phyloP scores from a whole-genome alignment of 2,329 filamentous ascomycete species.

The Clonostachys solani region DNA sequence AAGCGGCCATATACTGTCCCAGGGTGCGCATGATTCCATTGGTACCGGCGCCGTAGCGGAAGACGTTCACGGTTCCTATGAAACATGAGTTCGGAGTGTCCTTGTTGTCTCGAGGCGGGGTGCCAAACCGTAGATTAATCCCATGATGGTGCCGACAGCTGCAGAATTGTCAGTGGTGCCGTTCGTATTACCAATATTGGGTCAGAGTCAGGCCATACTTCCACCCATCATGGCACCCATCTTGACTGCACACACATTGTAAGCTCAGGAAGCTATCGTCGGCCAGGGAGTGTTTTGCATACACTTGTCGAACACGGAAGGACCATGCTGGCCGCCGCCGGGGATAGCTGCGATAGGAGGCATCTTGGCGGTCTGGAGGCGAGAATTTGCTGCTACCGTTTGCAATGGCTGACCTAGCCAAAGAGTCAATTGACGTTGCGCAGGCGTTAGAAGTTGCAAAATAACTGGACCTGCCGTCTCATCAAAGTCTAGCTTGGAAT shows the following conservation, averaged over 20 bases:
- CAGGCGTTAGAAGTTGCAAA: too few relatives aligned
- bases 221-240: conserved; percentile 99
- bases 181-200: not conserved
- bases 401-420: too few relatives aligned
- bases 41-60: conserved; percentile 87
- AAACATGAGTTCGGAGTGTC: conserved; percentile 6
- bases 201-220: conserved; percentile 59
- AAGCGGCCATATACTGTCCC: conserved; percentile 95
- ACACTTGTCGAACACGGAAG: conserved; percentile 53
- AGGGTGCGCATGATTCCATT: conserved; percentile 93
- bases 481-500: too few relatives aligned
- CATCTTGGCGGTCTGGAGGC: conserved; percentile 17
- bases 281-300: conserved; percentile 9
- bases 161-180: conserved; percentile 19
- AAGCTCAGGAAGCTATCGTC: not conserved
- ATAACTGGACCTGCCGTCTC: too few relatives aligned
- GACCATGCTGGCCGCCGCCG: conserved; percentile 36
- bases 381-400: too few relatives aligned
- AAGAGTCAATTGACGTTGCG: too few relatives aligned
- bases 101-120: conserved; percentile 1
- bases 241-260: conserved; percentile 44
- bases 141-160: conserved; percentile 96
- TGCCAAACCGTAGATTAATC: conserved; percentile 86
- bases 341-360: conserved; percentile 34
- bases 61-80: conserved; percentile 85